Base-by-base conservation (phyloP, 495 filamentous ascomycete species). In the Aspergillus heteromorphus region DNA sequence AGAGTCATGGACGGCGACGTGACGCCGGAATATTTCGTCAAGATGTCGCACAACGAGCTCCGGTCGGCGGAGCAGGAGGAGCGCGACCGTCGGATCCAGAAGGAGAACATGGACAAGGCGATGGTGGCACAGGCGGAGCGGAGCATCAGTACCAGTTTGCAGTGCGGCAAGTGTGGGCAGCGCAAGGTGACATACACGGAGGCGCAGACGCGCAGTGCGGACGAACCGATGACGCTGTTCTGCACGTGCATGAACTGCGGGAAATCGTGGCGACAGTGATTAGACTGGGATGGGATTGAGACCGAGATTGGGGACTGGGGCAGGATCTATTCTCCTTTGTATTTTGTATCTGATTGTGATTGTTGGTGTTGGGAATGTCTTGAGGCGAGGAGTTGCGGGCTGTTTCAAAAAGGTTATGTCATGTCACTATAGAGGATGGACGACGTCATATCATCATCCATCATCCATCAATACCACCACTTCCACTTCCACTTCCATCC, bases 111-210 rank as follows among this genome's bases (percentile, higher is more conserved):
- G 87, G 89, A 89, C 75, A 87, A 92, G 68, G 87, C 93, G 0
- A 88, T 95, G 81, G 91, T 95, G 19, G 88, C 92, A 48, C 87
- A 91, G 72, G 87, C 81, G 2, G 88, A 95, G 67, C 91, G 87
- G 71, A 88, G 83, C 64, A 89, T 96, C 70, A 91, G 85, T 64
- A 88, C 87, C 55, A 85, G 81, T 38, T 78, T 97, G 57, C 85
- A 87, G 72, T 98, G 93, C 71, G 82, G 90, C 54, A 88, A 88
- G 73, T 97, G 93, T 68, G 83, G 84, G 38, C 81, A 95, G 79
- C 91, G 88, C 75, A 93, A 89, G 77, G 93, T 98, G 63, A 87
- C 84, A 59, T 98, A 98, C 68, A 91, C 82, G 29, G 93, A 97
- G 73, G 93, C 95, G 23, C 95, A 97, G 76, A 97, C 93, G 5